Evolutionary conservation across 768 basidiomycete species (phyloP), one percentile per base, ranked within the genome.

Genomic region (Mycena polygramma): DNA sequence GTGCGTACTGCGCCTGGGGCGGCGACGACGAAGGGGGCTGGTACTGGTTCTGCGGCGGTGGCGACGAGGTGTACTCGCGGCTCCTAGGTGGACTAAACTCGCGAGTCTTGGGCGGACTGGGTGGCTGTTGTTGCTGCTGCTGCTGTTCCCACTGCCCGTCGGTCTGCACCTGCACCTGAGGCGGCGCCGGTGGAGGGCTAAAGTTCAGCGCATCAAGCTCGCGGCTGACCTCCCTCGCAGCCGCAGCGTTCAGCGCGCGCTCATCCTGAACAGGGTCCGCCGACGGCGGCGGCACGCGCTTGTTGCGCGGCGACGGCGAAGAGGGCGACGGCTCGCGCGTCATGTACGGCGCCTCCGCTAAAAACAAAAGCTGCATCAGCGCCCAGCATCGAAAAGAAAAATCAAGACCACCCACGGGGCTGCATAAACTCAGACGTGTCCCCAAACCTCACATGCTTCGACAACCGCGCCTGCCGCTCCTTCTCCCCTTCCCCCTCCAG

Each of bases 151-250:
- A 30, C 30, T 30, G 30, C 3, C 30, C 30, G 30, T 37, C 69
- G 20, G 26, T 30, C 17, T 45, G 60, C 45, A 46, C 54, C 59
- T 65, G 61, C 37, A 35, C 36, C 45, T 69, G 67, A 19, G 60
- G 39, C 58, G 62, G 39, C 52, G 66, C 66, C 35, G 62, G 37
- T 7, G 77, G 79, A 19, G 80, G 78, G 45, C 73, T 78, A 46
- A 79, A 75, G 66, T 82, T 84, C 20, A 93, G 79, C 22, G 88
- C 83, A 65, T 92, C 90, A 57, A 93, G 74, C 75, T 92, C 93
- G 15, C 88, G 85, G 15, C 86, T 86, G 1, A 94, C 84, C 76
- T 92, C 92, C 20, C 89, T 85, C 7, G 91, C 91, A 35, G 90
- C 92, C 20, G 92, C 92, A 1, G 87, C 89, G 72, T 91, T 88